These are phyloP conservation scores for Parsonsia alboflavescens DNA, from an alignment of 257 asterid genomes.

Conservation along the genomic window DNA sequence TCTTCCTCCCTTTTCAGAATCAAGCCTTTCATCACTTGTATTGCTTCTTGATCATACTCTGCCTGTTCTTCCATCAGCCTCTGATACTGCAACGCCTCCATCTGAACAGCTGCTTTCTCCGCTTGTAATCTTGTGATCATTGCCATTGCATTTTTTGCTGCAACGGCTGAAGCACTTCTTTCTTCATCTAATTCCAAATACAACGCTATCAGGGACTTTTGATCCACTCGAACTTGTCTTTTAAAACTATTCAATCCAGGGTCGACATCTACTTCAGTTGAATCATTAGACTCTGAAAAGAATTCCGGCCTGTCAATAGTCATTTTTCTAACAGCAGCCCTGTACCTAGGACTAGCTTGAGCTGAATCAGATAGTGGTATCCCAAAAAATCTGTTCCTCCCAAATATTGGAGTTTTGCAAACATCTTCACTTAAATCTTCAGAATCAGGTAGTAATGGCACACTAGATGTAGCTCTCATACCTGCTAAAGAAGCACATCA, in stretches of 20 bases:
- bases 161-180: constrained; percentile 90
- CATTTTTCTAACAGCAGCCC: constrained; percentile 23
- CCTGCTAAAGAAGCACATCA: constrained; percentile 24
- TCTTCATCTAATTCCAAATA: constrained; percentile 92
- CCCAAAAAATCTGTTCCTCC: constrained; percentile 52
- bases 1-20: constrained; percentile 63
- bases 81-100: constrained; percentile 97
- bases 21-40: constrained; percentile 57
- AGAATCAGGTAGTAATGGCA: constrained; percentile 37
- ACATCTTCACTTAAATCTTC: constrained; percentile 45
- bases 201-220: constrained; percentile 61
- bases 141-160: constrained; percentile 97
- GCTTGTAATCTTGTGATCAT: constrained; percentile 93
- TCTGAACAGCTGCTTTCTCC: constrained; percentile 92
- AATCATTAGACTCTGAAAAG: constrained; percentile 33
- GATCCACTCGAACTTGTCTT: constrained; percentile 60
- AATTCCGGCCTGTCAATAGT: constrained; percentile 35
- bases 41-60: constrained; percentile 78
- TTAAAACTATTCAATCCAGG: constrained; percentile 26
- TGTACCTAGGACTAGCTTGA: constrained; percentile 71
- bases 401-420: constrained; percentile 43
- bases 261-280: constrained; percentile 42
- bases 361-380: constrained; percentile 61
- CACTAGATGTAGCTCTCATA: constrained; percentile 31
- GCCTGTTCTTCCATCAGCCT: constrained; percentile 99